phyloP scores from a whole-genome alignment of 192 early-diverging fungal genomes.

The Lunasporangiospora selenospora region DNA sequence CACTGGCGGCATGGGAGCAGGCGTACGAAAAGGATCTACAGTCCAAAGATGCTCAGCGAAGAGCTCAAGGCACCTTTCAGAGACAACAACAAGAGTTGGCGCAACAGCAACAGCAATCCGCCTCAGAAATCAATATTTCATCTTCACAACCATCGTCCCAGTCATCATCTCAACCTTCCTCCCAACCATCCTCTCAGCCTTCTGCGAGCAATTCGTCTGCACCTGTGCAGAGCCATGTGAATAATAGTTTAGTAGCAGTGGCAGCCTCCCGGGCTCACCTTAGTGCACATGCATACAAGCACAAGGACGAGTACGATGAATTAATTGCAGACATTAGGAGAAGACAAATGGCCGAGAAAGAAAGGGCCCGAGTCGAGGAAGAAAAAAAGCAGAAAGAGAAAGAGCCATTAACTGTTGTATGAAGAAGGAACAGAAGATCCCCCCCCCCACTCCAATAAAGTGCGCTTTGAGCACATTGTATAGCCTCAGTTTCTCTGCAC shows the following conservation, averaged over 20 bases:
- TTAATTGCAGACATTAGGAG: slow-evolving; percentile 27
- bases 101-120: slow-evolving; percentile 6
- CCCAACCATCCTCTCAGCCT: not conserved
- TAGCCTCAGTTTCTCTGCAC: too few relatives aligned
- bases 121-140: not conserved
- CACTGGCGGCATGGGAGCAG: slow-evolving; percentile 27
- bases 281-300: slow-evolving; percentile 26
- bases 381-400: not conserved
- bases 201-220: too few relatives aligned
- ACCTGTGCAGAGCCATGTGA: slow-evolving; percentile 22
- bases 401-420: not conserved
- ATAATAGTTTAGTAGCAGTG: slow-evolving; percentile 13
- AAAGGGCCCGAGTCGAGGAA: not conserved
- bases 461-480: not conserved
- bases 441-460: not conserved
- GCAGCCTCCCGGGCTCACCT: slow-evolving; percentile 14
- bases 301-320: slow-evolving; percentile 28
- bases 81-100: slow-evolving; percentile 15
- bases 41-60: slow-evolving; percentile 14
- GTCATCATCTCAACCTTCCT: too few relatives aligned
- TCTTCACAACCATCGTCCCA: slow-evolving; percentile 13
- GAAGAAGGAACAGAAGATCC: not conserved
- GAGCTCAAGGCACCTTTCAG: slow-evolving; percentile 13
- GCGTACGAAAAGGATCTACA: slow-evolving; percentile 18
- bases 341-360: slow-evolving; percentile 6